Evolutionary conservation across 352 stramenopile species (phyloP).

Genomic region (Phytopythium ostracodes): DNA sequence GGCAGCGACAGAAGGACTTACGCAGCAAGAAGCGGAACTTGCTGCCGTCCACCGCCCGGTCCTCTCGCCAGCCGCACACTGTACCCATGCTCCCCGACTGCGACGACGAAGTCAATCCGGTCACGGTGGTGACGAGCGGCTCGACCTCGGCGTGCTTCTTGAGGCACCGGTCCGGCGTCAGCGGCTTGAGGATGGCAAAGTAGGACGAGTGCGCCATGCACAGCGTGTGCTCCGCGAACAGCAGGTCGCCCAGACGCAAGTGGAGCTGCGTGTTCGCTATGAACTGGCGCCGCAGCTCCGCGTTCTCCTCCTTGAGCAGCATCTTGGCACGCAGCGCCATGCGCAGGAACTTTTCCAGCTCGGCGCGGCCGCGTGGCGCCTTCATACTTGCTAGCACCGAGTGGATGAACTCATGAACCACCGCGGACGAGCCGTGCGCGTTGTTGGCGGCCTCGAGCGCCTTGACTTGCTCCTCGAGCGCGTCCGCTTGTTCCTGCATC

Average conservation of each 20-base stretch:
- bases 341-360: constrained; percentile 2
- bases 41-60: constrained; percentile 13
- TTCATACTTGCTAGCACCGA: background rate
- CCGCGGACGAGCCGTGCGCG: background rate
- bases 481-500: constrained; percentile 3
- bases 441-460: background rate
- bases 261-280: constrained; percentile 6
- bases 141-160: constrained; percentile 9
- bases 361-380: background rate
- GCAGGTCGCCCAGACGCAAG: constrained; percentile 1
- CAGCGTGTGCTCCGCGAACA: constrained; percentile 6
- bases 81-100: background rate
- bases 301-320: constrained; percentile 6
- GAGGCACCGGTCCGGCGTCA: constrained; percentile 5
- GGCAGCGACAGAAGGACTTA: constrained; percentile 17
- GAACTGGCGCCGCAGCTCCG: constrained; percentile 8
- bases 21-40: constrained; percentile 25
- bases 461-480: background rate
- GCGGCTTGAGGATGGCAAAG: constrained; percentile 6
- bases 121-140: constrained; percentile 3
- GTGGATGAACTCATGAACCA: background rate
- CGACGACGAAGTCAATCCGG: background rate
- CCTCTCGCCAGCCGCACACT: constrained; percentile 26
- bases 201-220: constrained; percentile 6
- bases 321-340: constrained; percentile 4